Evolutionary conservation across 2,329 filamentous ascomycete genomes (phyloP), one percentile per base, ranked within the genome.

Genomic region (Fusarium irregulare): DNA sequence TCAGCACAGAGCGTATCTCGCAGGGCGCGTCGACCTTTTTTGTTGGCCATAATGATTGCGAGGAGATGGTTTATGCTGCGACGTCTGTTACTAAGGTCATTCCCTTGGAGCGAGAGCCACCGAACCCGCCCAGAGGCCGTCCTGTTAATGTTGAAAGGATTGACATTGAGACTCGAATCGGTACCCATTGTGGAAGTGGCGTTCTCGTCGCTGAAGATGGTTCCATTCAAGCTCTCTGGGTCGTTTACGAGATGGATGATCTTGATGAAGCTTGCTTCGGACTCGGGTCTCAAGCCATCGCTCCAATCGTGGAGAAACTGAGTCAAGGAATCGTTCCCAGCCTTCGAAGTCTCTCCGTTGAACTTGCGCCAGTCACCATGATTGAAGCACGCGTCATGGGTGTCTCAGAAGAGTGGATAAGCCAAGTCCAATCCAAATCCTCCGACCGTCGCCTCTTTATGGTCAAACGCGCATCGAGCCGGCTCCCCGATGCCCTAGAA

Each of bases 1-100:
- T 99, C 49, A 93, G 93, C 75, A 89, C 85, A 7, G 89, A 93
- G 56, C 89, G 90, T 73, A 93, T 98, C 77, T 94, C 93, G 46
- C 96, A 98, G 81, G 96, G 96, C 41, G 93, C 94, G 27, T 91
- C 95, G 50, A 98, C 94, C 0, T 94, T 97, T 70, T 99, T 99
- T 80, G 92, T 99, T 66, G 96, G 96, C 7, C 97, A 97, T 83
- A 99, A 98, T 77, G 91, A 97, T 71, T 98, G 97, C 70, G 91
- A 95, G 61, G 89, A 95, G 42, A 93, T 98, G 44, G 95, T 98
- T 3, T 93, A 98, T 72, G 93, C 94, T 4, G 93, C 97, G 72
- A 98, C 96, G 0, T 93, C 92, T 0, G 94, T 99, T 12, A 98
- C 96, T 0, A 97, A 99, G 78, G 97, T 99, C 74, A 98, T 95